Conservation (phyloP, 2,329 filamentous ascomycete genomes). For the Cladosporium sp. region DNA sequence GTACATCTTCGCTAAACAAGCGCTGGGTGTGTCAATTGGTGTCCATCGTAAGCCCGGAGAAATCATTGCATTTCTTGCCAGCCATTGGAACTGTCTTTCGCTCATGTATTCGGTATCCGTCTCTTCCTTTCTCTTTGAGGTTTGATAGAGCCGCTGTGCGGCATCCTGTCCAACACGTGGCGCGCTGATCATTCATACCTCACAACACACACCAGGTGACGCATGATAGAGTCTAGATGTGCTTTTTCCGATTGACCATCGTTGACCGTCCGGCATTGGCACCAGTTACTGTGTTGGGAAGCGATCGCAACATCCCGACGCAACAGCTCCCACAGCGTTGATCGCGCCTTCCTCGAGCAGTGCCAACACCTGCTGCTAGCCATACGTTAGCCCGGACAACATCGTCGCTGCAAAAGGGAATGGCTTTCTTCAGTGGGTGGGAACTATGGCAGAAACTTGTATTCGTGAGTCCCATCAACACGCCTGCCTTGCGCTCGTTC, state of each 20-base stretch:
- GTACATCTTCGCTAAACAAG: constrained; percentile 1
- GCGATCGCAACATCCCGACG: neutral
- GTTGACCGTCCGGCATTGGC: neutral
- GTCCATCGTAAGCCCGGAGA: neutral
- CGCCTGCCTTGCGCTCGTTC: constrained; percentile 1
- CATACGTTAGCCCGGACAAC: neutral
- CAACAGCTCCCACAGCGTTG: neutral
- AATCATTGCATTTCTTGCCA: neutral
- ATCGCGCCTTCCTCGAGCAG: constrained; percentile 1
- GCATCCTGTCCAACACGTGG: neutral
- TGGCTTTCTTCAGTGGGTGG: constrained; percentile 59
- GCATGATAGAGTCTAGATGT: neutral
- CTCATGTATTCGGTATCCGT: neutral
- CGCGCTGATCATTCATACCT: neutral
- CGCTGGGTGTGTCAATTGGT: neutral
- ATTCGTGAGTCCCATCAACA: constrained; percentile 57
- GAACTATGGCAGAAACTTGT: constrained; percentile 84
- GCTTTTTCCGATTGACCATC: neutral
- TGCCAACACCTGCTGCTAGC: neutral
- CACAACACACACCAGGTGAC: neutral
- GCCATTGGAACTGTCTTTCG: neutral
- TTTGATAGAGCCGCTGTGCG: neutral
- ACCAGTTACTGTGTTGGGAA: neutral
- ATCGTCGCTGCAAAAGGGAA: neutral
- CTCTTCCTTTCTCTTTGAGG: neutral